Evolutionary conservation across 1,284 basidiomycete genomes (phyloP), one percentile per base, ranked within the genome.

Genomic region (Ceratobasidium papillatum): DNA sequence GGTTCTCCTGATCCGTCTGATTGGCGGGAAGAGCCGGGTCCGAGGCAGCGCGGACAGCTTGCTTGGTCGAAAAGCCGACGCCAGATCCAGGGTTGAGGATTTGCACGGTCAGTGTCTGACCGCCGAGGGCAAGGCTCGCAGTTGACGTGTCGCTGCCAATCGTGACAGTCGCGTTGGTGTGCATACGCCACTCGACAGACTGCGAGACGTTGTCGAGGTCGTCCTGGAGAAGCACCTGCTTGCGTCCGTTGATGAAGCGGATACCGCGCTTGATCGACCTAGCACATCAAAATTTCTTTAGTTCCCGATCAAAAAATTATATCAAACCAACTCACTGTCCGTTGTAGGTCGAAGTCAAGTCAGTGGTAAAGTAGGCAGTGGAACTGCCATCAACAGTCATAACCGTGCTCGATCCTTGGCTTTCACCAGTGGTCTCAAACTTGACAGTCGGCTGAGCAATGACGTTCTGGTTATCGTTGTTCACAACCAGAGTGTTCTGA

Each of bases 401-500:
- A 63, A 80, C 83, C 49, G 86, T 83, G 80, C 92, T 94, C 38
- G 91, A 91, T 36, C 92, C 92, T 82, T 99, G 98, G 0, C 81
- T 80, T 0, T 91, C 92, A 59, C 87, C 88, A 0, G 93, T 84
- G 30, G 85, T 81, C 34, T 84, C 90, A 79, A 88, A 88, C 58
- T 82, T 83, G 43, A 86, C 84, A 27, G 85, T 87, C 0, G 96
- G 95, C 5, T 78, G 77, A 14, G 91, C 92, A 43, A 81, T 81
- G 62, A 98, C 90, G 76, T 91, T 86, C 84, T 99, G 96, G 84
- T 99, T 99, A 59, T 83, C 80, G 77, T 86, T 83, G 82, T 89
- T 88, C 78, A 98, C 87, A 71, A 96, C 79, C 77, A 99, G 87
- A 1, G 95, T 96, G 87, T 99, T 99, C 85, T 99, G 98, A 14